Base-by-base conservation (phyloP, 352 stramenopile genomes). In the Thalassiosira hispida region DNA sequence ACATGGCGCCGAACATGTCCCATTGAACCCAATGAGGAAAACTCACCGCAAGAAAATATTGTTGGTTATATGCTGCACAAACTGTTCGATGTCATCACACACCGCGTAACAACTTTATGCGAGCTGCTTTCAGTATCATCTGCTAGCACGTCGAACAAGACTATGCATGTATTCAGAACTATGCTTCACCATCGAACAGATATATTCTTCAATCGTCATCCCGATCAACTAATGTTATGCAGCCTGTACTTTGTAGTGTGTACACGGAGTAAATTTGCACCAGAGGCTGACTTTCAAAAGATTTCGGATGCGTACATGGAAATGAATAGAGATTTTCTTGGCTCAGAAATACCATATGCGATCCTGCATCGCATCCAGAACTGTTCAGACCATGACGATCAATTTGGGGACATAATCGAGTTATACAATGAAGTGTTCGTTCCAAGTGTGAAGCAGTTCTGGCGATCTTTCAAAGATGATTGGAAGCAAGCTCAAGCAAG, bases 171-270 rank as follows among this genome's bases (percentile, higher is more conserved):
- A 14, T 90, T 83, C 53, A 73, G 52, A 47, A 77, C 72, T n/a
- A 59, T 87, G 27, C 57, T 90, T 14, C 73, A 71, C n/a, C 57
- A 87, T 57, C 61, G 83, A 52, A 76, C 83, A 20, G 69, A 84
- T 1, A 47, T 90, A 9, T 74, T 90, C 11, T 81, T 76, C 52
- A 61, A 81, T 44, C 55, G 79, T 33, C 83, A 90, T 68, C 52
- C 84, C 14, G 83, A 90, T 61, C 83, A 90, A 47, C 67, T 84
- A 35, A 79, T 90, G 56, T 40, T 90, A 9, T 90, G 83, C 40
- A 47, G 51, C n/a, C 16, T 90, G 9, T 90, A 90, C n/a, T 3
- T 18, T 44, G 70, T 64, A 22, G 65, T 87, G 0, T 80, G 73
- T 35, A 67, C 61, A 51, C 71, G 71, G 22, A 79, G 81, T 51